These are phyloP conservation scores for Enterocytospora artemiae DNA, from an alignment of 371 early-diverging fungal genomes.

Conservation along the genomic window DNA sequence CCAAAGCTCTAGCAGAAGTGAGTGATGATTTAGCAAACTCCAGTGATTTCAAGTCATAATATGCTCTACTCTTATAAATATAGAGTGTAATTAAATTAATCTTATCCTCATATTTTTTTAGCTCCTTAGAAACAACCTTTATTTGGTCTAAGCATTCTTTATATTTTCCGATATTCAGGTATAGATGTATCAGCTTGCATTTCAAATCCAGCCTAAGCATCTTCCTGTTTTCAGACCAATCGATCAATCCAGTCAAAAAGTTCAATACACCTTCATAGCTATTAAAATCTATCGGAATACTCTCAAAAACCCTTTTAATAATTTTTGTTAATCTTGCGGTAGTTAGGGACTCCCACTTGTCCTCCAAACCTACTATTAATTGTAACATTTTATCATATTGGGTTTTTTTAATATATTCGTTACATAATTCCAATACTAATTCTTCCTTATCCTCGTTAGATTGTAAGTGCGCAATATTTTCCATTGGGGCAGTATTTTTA, in stretches of 20 bases:
- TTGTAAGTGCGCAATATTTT: not conserved
- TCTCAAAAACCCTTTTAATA: slow-evolving; percentile 42
- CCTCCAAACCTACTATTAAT: slow-evolving; percentile 2
- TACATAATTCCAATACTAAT: not conserved
- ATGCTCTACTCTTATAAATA: slow-evolving; percentile 56
- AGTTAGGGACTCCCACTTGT: slow-evolving; percentile 39
- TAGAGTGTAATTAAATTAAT: slow-evolving; percentile 51
- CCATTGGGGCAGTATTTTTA: not conserved
- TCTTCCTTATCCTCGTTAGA: slow-evolving; percentile 18
- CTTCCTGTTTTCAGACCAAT: slow-evolving; percentile 54
- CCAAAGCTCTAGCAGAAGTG: slow-evolving; percentile 55
- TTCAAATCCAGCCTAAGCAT: slow-evolving; percentile 54
- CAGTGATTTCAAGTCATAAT: slow-evolving; percentile 53
- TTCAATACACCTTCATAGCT: slow-evolving; percentile 12
- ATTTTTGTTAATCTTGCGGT: slow-evolving; percentile 52
- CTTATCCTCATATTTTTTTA: slow-evolving; percentile 58
- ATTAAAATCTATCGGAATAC: slow-evolving; percentile 16
- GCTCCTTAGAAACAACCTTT: slow-evolving; percentile 36
- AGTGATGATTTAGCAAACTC: slow-evolving; percentile 51
- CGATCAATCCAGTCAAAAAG: slow-evolving; percentile 46
- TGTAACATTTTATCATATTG: slow-evolving; percentile 5
- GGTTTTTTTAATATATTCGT: slow-evolving; percentile 2
- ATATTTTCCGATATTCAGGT: slow-evolving; percentile 45
- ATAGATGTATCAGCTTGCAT: slow-evolving; percentile 48
- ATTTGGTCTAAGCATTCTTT: slow-evolving; percentile 49